phyloP scores from a whole-genome alignment of 1,284 basidiomycete species.

The Vanrija humicola region DNA sequence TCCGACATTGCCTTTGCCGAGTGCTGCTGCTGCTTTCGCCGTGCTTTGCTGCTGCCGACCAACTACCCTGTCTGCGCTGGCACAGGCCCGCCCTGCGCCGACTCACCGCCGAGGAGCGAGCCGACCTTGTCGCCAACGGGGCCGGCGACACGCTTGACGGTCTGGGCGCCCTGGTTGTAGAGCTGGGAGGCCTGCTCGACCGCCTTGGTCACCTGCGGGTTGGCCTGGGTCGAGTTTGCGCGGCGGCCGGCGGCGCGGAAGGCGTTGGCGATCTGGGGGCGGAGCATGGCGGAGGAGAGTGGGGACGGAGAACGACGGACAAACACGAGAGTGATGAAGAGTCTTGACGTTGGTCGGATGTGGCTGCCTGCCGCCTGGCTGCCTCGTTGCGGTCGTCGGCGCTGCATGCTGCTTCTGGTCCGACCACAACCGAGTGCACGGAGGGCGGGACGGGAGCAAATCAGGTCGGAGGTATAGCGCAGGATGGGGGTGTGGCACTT shows the following conservation, averaged over 20 bases:
- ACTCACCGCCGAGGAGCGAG: conserved; percentile 45
- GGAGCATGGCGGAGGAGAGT: conserved; percentile 9
- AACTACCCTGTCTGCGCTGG: too few relatives aligned
- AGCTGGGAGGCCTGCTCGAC: conserved; percentile 33
- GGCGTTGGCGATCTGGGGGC: conserved; percentile 18
- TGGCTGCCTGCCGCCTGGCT: too few relatives aligned
- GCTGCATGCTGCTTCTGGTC: too few relatives aligned
- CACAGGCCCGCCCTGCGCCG: too few relatives aligned
- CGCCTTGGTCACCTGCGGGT: conserved; percentile 45
- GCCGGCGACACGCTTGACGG: conserved; percentile 44
- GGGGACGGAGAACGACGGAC: neutral
- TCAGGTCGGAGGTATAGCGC: neutral
- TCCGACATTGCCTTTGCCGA: too few relatives aligned
- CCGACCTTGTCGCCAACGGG: conserved; percentile 46
- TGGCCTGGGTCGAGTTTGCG: conserved; percentile 23
- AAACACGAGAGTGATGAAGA: neutral
- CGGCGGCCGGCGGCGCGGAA: conserved; percentile 11
- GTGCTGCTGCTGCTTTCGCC: too few relatives aligned
- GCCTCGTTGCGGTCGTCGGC: too few relatives aligned
- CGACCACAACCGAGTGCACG: too few relatives aligned
- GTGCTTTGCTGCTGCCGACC: too few relatives aligned
- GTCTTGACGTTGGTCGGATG: neutral
- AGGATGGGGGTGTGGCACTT: neutral
- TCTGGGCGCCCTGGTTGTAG: conserved; percentile 30
- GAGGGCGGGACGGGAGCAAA: conserved; percentile 7